phyloP scores from a whole-genome alignment of 805 yeast genomes.

The Hanseniaspora meyeri region DNA sequence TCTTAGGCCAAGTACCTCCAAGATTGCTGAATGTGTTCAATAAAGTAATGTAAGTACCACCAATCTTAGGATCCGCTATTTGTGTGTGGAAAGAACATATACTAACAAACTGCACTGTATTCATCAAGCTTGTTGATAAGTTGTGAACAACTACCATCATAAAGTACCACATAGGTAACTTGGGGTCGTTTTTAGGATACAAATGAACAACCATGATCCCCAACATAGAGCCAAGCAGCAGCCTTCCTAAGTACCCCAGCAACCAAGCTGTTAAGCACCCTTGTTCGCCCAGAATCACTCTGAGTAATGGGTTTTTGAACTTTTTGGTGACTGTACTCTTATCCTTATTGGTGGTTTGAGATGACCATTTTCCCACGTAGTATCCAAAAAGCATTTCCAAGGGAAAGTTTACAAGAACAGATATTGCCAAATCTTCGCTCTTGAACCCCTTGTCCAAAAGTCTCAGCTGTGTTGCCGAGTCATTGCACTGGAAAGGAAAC shows the following conservation, averaged over 20 bases:
- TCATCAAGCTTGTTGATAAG: conserved; percentile 77
- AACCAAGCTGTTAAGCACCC: conserved; percentile 82
- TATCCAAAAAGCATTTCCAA: conserved; percentile 91
- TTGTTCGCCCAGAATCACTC: conserved; percentile 24
- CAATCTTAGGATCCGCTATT: conserved; percentile 89
- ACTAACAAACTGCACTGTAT: conserved; percentile 89
- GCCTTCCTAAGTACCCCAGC: conserved; percentile 69
- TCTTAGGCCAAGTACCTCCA: conserved; percentile 96
- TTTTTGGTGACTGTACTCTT: background rate
- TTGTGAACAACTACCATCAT: conserved; percentile 69
- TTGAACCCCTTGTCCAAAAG: conserved; percentile 81
- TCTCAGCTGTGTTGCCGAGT: conserved; percentile 87
- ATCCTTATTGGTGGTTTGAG: conserved; percentile 32
- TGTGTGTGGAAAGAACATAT: conserved; percentile 89
- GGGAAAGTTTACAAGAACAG: conserved; percentile 89
- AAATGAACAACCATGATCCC: conserved; percentile 61
- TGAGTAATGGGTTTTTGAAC: conserved; percentile 11
- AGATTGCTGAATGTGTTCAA: conserved; percentile 81
- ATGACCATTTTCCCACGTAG: conserved; percentile 90
- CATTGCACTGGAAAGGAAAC: conserved; percentile 90
- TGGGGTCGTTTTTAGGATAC: conserved; percentile 49
- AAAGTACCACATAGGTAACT: conserved; percentile 36
- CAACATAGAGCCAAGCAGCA: conserved; percentile 52
- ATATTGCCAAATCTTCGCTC: conserved; percentile 84
- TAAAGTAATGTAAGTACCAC: conserved; percentile 97